phyloP scores from a whole-genome alignment of 2,329 filamentous ascomycete species.

The Trichoderma pleuroti region DNA sequence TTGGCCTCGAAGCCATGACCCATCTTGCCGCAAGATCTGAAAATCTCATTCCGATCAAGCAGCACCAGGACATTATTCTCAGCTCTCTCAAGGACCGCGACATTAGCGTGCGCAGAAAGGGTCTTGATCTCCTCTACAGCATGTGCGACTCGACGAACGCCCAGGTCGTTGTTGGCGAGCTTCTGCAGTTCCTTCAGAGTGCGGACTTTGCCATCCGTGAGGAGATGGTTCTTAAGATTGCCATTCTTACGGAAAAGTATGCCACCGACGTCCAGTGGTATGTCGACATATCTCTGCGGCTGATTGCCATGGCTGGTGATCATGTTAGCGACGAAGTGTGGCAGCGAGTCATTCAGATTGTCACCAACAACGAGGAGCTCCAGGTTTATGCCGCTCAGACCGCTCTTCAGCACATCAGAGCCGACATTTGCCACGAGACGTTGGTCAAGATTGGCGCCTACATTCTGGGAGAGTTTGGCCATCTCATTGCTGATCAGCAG shows the following conservation, averaged over 20 bases:
- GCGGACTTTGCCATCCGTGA: conserved; percentile 97
- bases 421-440: conserved; percentile 92
- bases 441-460: conserved; percentile 97
- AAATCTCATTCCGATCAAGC: conserved; percentile 94
- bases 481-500: conserved; percentile 87
- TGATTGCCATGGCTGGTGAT: conserved; percentile 95
- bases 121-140: conserved; percentile 94
- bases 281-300: conserved; percentile 89
- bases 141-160: conserved; percentile 99
- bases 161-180: conserved; percentile 85
- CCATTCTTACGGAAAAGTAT: conserved; percentile 97
- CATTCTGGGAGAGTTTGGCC: conserved; percentile 92
- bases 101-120: conserved; percentile 94
- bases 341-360: conserved; percentile 98
- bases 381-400: conserved; percentile 96
- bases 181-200: conserved; percentile 90
- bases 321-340: conserved; percentile 99
- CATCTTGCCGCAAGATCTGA: conserved; percentile 92
- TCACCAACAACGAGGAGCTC: conserved; percentile 97
- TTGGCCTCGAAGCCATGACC: conserved; percentile 96
- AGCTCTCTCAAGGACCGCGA: conserved; percentile 91
- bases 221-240: conserved; percentile 99
- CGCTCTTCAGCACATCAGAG: conserved; percentile 86
- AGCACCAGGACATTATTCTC: conserved; percentile 94
- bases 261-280: conserved; percentile 99